Conservation (phyloP, 1,284 basidiomycete genomes). For the Marasmius oreades region DNA sequence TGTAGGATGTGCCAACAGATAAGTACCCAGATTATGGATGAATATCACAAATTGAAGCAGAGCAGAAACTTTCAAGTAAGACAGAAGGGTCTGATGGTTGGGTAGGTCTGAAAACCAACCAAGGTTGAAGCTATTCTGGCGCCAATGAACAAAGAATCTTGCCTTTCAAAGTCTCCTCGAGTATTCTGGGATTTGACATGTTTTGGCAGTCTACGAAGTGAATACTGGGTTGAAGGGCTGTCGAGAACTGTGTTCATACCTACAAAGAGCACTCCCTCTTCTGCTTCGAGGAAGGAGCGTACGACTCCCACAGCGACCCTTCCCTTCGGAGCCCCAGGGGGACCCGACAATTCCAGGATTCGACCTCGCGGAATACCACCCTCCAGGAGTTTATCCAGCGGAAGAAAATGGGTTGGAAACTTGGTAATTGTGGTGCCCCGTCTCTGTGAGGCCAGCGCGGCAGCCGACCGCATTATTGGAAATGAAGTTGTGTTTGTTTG, state of each 20-base stretch:
- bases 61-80: conserved; percentile 42
- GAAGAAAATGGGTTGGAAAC: conserved; percentile 40
- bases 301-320: conserved; percentile 46
- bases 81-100: conserved; percentile 30
- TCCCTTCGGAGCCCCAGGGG: conserved; percentile 68
- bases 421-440: conserved; percentile 19
- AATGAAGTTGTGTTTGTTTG: conserved; percentile 25
- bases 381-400: conserved; percentile 53
- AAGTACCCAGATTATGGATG: conserved; percentile 47
- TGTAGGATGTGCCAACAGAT: conserved; percentile 42
- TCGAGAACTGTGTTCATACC: conserved; percentile 38
- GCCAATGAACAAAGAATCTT: conserved; percentile 16
- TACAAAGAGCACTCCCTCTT: conserved; percentile 54
- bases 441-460: conserved; percentile 35
- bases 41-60: conserved; percentile 58
- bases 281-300: conserved; percentile 39
- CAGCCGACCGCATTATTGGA: conserved; percentile 54
- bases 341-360: conserved; percentile 69
- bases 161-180: conserved; percentile 42
- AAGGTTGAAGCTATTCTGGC: not conserved
- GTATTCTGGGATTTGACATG: conserved; percentile 48
- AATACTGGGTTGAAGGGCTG: not conserved
- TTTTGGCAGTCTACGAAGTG: conserved; percentile 58
- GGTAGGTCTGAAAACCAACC: conserved; percentile 21
- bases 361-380: conserved; percentile 59